Evolutionary conservation across 1,284 basidiomycete species (phyloP).

Genomic region (Ustilago esculenta): DNA sequence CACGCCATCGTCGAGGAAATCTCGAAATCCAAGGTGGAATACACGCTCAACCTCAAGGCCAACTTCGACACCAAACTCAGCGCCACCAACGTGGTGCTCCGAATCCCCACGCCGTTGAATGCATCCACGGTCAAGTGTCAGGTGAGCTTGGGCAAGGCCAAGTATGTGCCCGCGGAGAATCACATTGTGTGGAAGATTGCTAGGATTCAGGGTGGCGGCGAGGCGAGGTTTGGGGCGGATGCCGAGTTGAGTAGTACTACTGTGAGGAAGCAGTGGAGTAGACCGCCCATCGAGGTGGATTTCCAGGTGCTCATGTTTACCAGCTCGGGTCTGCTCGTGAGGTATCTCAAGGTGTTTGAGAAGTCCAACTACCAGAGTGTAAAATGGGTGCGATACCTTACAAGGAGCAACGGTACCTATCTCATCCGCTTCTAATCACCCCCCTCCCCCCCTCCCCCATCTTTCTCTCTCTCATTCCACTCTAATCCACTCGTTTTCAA

Average conservation of each 20-base stretch:
- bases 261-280: slow-evolving; percentile 87
- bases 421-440: slow-evolving; percentile 60
- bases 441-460: no score
- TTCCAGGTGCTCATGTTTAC: slow-evolving; percentile 99
- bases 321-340: slow-evolving; percentile 90
- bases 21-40: slow-evolving; percentile 88
- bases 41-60: slow-evolving; percentile 86
- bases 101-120: slow-evolving; percentile 95
- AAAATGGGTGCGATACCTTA: slow-evolving; percentile 67
- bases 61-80: slow-evolving; percentile 91
- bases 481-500: no score
- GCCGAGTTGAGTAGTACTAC: slow-evolving; percentile 85
- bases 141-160: slow-evolving; percentile 90
- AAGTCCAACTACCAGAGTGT: slow-evolving; percentile 83
- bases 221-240: slow-evolving; percentile 84
- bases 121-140: slow-evolving; percentile 92
- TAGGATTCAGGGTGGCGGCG: slow-evolving; percentile 89
- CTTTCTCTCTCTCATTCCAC: no score
- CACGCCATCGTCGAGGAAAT: slow-evolving; percentile 93
- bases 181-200: slow-evolving; percentile 98
- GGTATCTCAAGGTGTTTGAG: slow-evolving; percentile 98
- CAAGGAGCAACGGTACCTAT: slow-evolving; percentile 55
- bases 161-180: slow-evolving; percentile 94
- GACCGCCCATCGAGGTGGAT: slow-evolving; percentile 96
- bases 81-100: slow-evolving; percentile 88